Evolutionary conservation across 768 basidiomycete genomes (phyloP).

Genomic region (Tulasnella calospora): DNA sequence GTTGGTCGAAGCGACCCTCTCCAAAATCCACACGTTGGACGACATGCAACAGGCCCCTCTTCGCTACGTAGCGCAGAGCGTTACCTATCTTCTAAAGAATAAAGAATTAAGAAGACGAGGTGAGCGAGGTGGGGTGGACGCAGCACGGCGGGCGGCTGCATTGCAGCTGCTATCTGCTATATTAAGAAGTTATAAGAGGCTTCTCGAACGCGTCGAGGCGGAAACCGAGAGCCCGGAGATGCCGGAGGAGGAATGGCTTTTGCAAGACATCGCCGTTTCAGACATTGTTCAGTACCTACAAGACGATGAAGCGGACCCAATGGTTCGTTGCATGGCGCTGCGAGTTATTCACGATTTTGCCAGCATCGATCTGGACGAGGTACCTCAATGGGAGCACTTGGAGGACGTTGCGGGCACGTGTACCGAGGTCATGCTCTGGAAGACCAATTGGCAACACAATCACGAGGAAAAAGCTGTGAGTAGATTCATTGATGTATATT

Average conservation of each 20-base stretch:
- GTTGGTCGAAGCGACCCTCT: background rate
- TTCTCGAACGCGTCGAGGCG: background rate
- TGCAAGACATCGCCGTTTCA: background rate
- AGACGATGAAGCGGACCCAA: background rate
- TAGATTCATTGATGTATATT: background rate
- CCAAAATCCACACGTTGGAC: background rate
- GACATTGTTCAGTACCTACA: background rate
- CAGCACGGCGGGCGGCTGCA: background rate
- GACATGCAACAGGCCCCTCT: background rate
- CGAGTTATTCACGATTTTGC: background rate
- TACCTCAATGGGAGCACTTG: background rate
- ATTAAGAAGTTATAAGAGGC: background rate
- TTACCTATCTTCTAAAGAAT: background rate
- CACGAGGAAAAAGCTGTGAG: background rate
- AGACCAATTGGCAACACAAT: background rate
- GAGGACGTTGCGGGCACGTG: background rate
- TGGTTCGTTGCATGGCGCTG: background rate
- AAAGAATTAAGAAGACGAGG: background rate
- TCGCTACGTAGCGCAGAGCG: background rate
- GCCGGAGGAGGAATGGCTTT: background rate
- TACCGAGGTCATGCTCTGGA: background rate
- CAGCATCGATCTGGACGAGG: background rate
- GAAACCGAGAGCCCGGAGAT: background rate
- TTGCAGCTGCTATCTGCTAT: background rate
- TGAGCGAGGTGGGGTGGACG: background rate